Base-by-base conservation (phyloP, 441 rosid genomes). In the Adansonia madagascariensis region DNA sequence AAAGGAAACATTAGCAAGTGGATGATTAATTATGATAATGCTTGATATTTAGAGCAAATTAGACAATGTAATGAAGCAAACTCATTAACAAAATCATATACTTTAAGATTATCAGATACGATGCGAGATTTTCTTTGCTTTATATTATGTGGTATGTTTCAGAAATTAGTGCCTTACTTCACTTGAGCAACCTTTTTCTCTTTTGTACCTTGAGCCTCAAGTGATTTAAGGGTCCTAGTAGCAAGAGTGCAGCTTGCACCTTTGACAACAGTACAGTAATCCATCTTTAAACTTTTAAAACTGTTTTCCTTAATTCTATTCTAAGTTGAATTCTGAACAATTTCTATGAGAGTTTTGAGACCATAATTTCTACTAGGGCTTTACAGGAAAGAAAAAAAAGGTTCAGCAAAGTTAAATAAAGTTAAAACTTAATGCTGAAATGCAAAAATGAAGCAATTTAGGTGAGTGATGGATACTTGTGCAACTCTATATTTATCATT, bases 21-120 rank as follows among this genome's bases (percentile, higher is more conserved):
- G 1, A 49, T 22, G 73, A 69, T 69, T 47, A 69, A 69, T 49
- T 50, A 24, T 4, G 43, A 24, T 14, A 69, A 69, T 24, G 56
- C 59, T 49, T 69, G 59, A 69, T 49, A 27, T 49, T 27, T n/a
- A 7, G 44, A 47, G 43, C 57, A 69, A 49, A 69, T 49, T 47
- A 49, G 43, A 50, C 43, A 49, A 22, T 69, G 73, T 53, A 69
- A 69, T 69, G 73, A 69, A 69, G 43, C 7, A 68, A 69, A 69
- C 12, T 69, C 43, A 14, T 49, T 22, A 12, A 24, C 17, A 69
- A 50, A 69, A 49, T 14, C 41, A 69, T 69, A 50, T 49, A 49
- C 20, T 24, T 24, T 24, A 67, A 67, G 39, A 22, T 46, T 14
- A 68, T 22, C 20, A 49, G 59, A 50, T 69, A 69, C 24, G 73